Evolutionary conservation across 768 basidiomycete species (phyloP).

Genomic region (Collybia sordida): DNA sequence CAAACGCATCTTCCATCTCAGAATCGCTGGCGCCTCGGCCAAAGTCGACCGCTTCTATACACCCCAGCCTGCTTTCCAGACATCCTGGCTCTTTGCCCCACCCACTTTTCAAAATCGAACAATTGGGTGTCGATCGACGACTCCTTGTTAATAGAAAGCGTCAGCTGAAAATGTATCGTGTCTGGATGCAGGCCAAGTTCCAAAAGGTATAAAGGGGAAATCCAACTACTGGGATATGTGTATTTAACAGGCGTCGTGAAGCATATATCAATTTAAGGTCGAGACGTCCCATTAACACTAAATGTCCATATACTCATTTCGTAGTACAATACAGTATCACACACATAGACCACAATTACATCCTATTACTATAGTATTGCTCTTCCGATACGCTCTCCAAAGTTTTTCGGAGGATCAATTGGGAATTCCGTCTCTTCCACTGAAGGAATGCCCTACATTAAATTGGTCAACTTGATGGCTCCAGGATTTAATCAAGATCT

Average conservation of each 20-base stretch:
- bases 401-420: conserved; percentile 46
- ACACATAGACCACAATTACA: not conserved
- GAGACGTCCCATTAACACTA: too few species aligned
- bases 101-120: conserved; percentile 75
- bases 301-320: too few species aligned
- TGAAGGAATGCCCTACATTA: conserved; percentile 58
- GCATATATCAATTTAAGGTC: too few species aligned
- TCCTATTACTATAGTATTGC: conserved; percentile 44
- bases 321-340: not conserved
- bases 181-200: conserved; percentile 92
- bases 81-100: conserved; percentile 37
- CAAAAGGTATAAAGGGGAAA: conserved; percentile 36
- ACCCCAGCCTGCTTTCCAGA: conserved; percentile 39
- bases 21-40: too few species aligned
- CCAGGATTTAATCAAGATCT: conserved; percentile 16
- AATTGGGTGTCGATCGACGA: conserved; percentile 87
- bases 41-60: conserved; percentile 15
- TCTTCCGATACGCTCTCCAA: conserved; percentile 49
- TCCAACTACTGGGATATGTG: too few species aligned
- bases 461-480: not conserved
- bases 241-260: too few species aligned
- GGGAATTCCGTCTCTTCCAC: conserved; percentile 67
- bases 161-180: conserved; percentile 95
- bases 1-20: not conserved
- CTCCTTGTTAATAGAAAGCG: conserved; percentile 92